Percentiles rank a stretch among this genome's conserved stretches.
Evolutionary conservation across 1,284 basidiomycete genomes (phyloP).

Genomic region (Pulveroboletus ridleyi): DNA sequence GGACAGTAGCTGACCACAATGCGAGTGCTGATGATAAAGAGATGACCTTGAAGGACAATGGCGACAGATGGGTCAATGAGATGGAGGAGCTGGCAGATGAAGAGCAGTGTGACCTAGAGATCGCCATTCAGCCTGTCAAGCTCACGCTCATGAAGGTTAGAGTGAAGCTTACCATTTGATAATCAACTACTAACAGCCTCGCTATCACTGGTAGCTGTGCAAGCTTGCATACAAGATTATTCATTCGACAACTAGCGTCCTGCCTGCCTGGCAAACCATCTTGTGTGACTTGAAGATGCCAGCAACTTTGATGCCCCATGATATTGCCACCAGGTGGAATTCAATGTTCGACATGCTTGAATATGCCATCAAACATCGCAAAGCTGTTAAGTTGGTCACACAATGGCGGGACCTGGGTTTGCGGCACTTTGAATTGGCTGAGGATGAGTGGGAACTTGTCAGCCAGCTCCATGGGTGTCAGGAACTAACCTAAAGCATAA

Average conservation of each 20-base stretch:
- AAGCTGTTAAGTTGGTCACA: background rate
- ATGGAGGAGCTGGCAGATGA: background rate
- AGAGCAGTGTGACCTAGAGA: background rate
- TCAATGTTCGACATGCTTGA: background rate
- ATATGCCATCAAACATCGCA: background rate
- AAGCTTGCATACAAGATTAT: conserved; percentile 1
- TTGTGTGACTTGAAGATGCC: background rate
- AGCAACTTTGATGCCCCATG: background rate
- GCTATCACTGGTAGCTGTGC: background rate
- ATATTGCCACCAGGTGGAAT: background rate
- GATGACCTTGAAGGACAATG: background rate
- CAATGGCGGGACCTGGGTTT: background rate
- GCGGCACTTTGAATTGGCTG: background rate
- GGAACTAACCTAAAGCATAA: too few species aligned
- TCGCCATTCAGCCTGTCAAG: background rate
- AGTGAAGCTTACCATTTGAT: background rate
- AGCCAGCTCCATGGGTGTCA: background rate
- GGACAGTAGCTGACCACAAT: background rate
- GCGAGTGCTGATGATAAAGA: background rate
- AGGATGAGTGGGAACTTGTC: background rate
- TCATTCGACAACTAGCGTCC: background rate
- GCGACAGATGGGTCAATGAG: background rate
- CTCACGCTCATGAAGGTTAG: background rate
- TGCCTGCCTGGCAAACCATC: background rate
- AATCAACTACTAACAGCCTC: background rate